Conservation (phyloP, 2,329 filamentous ascomycete species). For the Monilinia fructigena region DNA sequence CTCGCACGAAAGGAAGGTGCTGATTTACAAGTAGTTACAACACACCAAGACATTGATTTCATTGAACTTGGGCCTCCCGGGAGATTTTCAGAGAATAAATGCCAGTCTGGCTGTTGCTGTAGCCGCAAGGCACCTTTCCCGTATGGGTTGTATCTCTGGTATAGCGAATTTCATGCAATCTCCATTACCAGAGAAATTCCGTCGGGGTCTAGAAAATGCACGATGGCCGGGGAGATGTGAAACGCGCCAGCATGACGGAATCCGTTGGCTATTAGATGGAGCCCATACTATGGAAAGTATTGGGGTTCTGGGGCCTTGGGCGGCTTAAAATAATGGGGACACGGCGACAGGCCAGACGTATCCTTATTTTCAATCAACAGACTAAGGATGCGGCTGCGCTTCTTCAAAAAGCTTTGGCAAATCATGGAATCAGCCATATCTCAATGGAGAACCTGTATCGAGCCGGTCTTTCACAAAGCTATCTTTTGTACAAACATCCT, state of each 20-base stretch:
- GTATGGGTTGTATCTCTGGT: not conserved
- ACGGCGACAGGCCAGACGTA: not conserved
- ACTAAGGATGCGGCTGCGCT: not conserved
- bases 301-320: slow-evolving; percentile 1
- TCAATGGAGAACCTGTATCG: too few species aligned
- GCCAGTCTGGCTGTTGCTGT: not conserved
- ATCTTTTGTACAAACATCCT: slow-evolving; percentile 6
- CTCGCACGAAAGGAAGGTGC: not conserved
- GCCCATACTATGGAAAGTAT: slow-evolving; percentile 2
- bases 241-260: not conserved
- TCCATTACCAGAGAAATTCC: slow-evolving; percentile 1
- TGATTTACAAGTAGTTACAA: not conserved
- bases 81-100: slow-evolving; percentile 1
- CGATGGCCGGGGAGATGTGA: slow-evolving; percentile 2
- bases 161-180: not conserved
- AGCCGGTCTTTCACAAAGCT: not conserved
- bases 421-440: not conserved
- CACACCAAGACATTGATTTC: not conserved
- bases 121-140: not conserved
- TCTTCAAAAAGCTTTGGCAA: not conserved
- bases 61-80: slow-evolving; percentile 3
- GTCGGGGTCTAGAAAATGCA: not conserved
- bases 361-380: slow-evolving; percentile 8
- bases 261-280: not conserved
- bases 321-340: not conserved